These are phyloP conservation scores for Pyrus bretschneideri DNA, from an alignment of 306 rosid genomes.

Conservation along the genomic window DNA sequence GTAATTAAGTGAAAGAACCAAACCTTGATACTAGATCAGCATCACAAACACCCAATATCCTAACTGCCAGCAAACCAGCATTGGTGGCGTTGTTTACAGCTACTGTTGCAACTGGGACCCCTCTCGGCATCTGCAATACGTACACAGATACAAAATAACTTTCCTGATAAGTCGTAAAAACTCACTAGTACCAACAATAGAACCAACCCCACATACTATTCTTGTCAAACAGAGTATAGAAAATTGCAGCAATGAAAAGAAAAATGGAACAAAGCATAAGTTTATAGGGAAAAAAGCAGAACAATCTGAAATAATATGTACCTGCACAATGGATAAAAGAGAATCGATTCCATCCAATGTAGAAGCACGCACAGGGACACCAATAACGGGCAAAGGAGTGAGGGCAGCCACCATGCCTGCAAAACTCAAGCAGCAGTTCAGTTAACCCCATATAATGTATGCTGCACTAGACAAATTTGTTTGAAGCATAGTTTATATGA, in stretches of 20 bases:
- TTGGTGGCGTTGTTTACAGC: slow-evolving; percentile 80
- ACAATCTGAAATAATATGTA: slow-evolving; percentile 3
- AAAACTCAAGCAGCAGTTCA: slow-evolving; percentile 11
- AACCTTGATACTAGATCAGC: slow-evolving; percentile 53
- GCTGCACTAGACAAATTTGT: neutral
- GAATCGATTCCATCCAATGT: slow-evolving; percentile 81
- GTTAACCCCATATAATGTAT: slow-evolving; percentile 6
- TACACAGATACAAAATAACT: neutral
- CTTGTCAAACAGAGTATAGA: neutral
- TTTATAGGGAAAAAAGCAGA: neutral
- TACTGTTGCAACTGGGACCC: slow-evolving; percentile 84
- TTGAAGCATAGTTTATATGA: slow-evolving; percentile 4
- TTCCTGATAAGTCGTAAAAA: neutral
- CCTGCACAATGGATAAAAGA: slow-evolving; percentile 83
- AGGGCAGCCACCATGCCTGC: slow-evolving; percentile 93
- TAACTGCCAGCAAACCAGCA: slow-evolving; percentile 65
- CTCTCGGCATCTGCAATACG: slow-evolving; percentile 69
- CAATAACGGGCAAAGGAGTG: slow-evolving; percentile 69
- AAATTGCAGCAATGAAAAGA: neutral
- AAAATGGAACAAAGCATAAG: no score
- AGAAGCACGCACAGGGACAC: slow-evolving; percentile 89
- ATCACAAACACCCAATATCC: slow-evolving; percentile 46
- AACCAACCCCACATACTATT: neutral
- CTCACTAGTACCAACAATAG: neutral
- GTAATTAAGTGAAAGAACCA: neutral